Evolutionary conservation across 139 green algal genomes (phyloP).

Genomic region (Chlamydomonas incerta): DNA sequence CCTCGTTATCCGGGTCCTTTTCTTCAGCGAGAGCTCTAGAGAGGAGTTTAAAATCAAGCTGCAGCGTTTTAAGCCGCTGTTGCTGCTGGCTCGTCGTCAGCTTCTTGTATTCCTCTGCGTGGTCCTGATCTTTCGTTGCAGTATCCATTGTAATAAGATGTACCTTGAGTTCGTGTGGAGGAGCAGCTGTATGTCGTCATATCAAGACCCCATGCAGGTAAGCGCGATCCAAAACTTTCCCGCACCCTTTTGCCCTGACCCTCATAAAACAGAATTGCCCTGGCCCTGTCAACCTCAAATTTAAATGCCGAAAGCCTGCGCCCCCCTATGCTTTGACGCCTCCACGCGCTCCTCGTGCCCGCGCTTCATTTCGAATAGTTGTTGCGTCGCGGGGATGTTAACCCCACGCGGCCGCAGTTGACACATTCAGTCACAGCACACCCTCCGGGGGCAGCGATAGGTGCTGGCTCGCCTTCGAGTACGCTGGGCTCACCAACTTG

Average conservation of each 20-base stretch:
- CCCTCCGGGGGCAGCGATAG: constrained; percentile 16
- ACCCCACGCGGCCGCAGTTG: constrained; percentile 16
- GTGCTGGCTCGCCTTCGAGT: constrained; percentile 21
- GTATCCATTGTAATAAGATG: constrained; percentile 24
- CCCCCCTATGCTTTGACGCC: constrained; percentile 17
- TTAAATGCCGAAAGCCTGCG: constrained; percentile 25
- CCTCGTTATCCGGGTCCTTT: not conserved
- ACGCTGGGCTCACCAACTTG: constrained; percentile 7
- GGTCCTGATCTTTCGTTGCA: constrained; percentile 28
- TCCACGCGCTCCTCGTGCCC: constrained; percentile 21
- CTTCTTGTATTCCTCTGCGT: constrained; percentile 32
- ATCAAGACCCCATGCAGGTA: constrained; percentile 20
- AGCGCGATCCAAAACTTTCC: constrained; percentile 22
- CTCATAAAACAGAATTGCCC: constrained; percentile 13
- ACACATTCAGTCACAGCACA: constrained; percentile 17
- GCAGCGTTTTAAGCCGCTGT: constrained; percentile 28
- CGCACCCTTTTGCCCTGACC: not conserved
- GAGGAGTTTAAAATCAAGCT: constrained; percentile 16
- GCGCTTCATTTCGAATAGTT: constrained; percentile 24
- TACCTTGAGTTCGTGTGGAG: constrained; percentile 27
- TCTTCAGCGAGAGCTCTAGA: constrained; percentile 10
- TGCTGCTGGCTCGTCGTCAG: constrained; percentile 34
- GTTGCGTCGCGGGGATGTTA: constrained; percentile 24
- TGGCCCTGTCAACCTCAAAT: constrained; percentile 17
- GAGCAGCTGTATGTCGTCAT: constrained; percentile 27